A percentile compares a stretch with the other conserved stretches of the same genome.
Evolutionary conservation across 1,139 yeast species (phyloP).

Genomic region (Nakaseomyces kungkrabaensis): DNA sequence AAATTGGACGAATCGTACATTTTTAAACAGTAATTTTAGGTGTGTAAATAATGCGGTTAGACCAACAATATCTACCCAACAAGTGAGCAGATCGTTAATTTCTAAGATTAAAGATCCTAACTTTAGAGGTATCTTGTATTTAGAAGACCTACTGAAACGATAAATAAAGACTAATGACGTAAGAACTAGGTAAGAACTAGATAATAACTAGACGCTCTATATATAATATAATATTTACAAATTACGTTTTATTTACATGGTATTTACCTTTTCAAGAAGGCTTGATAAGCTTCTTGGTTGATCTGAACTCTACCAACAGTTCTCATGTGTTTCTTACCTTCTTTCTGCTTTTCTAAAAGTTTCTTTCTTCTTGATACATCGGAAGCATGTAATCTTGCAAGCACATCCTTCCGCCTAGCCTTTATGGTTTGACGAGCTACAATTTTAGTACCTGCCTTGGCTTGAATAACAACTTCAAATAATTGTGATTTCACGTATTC

Average conservation of each 20-base stretch:
- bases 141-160: slow-evolving; percentile 39
- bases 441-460: slow-evolving; percentile 71
- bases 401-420: slow-evolving; percentile 87
- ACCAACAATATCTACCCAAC: slow-evolving; percentile 60
- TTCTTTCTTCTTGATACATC: slow-evolving; percentile 87
- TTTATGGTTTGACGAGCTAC: slow-evolving; percentile 89
- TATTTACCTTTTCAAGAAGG: slow-evolving; percentile 38
- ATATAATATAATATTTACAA: not conserved
- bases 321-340: slow-evolving; percentile 82
- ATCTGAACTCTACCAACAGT: slow-evolving; percentile 68
- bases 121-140: slow-evolving; percentile 47
- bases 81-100: slow-evolving; percentile 52
- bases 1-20: slow-evolving; percentile 36
- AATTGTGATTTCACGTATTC: slow-evolving; percentile 71
- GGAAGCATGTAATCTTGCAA: slow-evolving; percentile 86
- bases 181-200: too few species aligned
- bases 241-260: not conserved
- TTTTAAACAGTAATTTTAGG: slow-evolving; percentile 27
- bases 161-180: slow-evolving; percentile 5
- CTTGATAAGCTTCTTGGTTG: slow-evolving; percentile 77
- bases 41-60: slow-evolving; percentile 42
- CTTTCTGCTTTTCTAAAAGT: slow-evolving; percentile 79
- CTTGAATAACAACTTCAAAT: slow-evolving; percentile 89
- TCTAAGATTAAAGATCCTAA: slow-evolving; percentile 43
- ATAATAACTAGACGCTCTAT: not conserved